Evolutionary conservation across 2,329 filamentous ascomycete species (phyloP), one percentile per base, ranked within the genome.

Genomic region (Whalleya microplaca): DNA sequence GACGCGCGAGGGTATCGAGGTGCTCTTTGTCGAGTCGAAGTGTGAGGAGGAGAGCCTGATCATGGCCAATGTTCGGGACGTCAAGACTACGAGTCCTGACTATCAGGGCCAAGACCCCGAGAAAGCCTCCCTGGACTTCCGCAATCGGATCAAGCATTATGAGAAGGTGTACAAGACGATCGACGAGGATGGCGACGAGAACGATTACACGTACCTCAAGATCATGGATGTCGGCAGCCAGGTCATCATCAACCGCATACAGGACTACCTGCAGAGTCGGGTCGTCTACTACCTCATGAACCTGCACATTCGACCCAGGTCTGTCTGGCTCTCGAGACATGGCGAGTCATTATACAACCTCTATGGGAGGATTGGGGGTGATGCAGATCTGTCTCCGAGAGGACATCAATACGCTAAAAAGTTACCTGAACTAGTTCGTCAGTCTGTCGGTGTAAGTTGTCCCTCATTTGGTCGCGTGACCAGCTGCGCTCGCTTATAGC

Each of bases 281-380:
- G 88, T 99, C 44, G 94, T 99, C 45, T 99, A 99, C 76, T 99
- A 97, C 73, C 85, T 98, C 56, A 97, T 98, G 88, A 99, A 98
- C 72, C 82, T 99, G 41, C 95, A 99, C 76, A 99, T 99, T 73
- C 94, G 94, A 63, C 94, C 94, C 18, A 86, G 95, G 54, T 96
- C 92, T 3, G 96, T 99, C 64, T 99, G 95, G 95, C 79, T 99
- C 49, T 98, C 95, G 64, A 83, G 95, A 62, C 95, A 99, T 72
- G 95, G 95, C 64, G 95, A 99, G 77, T 97, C 93, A 12, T 80
- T 91, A 74, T 98, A 89, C 77, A 99, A 99, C 72, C 81, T 98
- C 4, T 84, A 87, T 8, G 95, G 95, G 16, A 86, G 92, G 66
- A 98, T 99, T 66, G 95, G 95, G 57, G 95, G 95, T 45, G 95